phyloP scores from a whole-genome alignment of 2,329 filamentous ascomycete genomes.

The Claviceps pazoutovae region DNA sequence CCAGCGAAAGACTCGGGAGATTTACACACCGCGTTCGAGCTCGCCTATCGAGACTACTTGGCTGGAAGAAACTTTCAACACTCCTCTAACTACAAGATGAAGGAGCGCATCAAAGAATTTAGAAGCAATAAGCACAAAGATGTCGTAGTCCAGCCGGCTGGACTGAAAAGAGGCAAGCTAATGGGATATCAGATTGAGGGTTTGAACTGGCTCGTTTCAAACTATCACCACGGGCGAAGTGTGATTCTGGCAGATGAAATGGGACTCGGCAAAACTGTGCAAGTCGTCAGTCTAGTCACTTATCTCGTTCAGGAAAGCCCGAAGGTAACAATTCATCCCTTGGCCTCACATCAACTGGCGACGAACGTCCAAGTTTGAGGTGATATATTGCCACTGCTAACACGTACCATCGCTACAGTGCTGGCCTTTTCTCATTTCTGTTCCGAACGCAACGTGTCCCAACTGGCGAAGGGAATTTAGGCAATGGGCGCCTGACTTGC shows the following conservation, averaged over 20 bases:
- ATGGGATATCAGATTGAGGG: constrained; percentile 93
- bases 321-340: constrained; percentile 19
- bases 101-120: constrained; percentile 53
- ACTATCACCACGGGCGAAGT: constrained; percentile 70
- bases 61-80: constrained; percentile 56
- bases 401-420: constrained; percentile 29
- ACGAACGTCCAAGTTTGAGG: not conserved
- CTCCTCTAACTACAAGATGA: constrained; percentile 45
- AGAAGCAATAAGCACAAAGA: constrained; percentile 55
- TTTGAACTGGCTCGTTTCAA: constrained; percentile 87
- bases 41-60: constrained; percentile 78
- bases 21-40: constrained; percentile 65
- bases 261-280: constrained; percentile 94
- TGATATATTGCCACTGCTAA: not conserved
- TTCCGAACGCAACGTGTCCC: constrained; percentile 89
- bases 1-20: constrained; percentile 50
- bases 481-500: constrained; percentile 73
- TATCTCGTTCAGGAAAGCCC: constrained; percentile 54
- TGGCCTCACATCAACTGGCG: too few relatives aligned
- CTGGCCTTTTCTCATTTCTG: constrained; percentile 86
- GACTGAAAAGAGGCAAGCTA: constrained; percentile 62
- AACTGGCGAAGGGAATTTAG: constrained; percentile 97
- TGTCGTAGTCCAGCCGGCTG: constrained; percentile 56
- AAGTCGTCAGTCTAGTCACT: constrained; percentile 72
- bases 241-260: constrained; percentile 94